Evolutionary conservation across 345 rosid genomes (phyloP).

Genomic region (Eucalyptus viminalis): DNA sequence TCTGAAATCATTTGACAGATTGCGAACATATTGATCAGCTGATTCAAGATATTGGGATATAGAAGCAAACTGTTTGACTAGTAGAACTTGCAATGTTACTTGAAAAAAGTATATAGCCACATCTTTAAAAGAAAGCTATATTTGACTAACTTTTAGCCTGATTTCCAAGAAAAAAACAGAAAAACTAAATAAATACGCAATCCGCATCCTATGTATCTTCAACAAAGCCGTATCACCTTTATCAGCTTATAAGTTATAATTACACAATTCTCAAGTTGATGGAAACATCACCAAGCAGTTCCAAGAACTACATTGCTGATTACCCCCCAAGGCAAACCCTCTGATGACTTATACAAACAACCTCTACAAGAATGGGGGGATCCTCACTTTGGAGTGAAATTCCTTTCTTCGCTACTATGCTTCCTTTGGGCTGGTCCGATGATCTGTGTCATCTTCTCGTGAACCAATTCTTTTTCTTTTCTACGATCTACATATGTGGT

Average conservation of each 20-base stretch:
- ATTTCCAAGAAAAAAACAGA: neutral
- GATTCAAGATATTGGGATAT: neutral
- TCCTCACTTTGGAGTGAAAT: neutral
- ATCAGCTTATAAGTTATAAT: neutral
- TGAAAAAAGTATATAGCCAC: neutral
- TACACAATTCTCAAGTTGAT: neutral
- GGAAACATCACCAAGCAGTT: neutral
- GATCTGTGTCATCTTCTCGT: neutral
- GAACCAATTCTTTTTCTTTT: neutral
- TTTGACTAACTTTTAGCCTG: neutral
- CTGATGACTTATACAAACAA: neutral
- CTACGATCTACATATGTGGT: neutral
- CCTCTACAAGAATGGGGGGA: neutral
- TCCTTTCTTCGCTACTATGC: neutral
- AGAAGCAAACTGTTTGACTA: neutral
- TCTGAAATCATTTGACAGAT: slow-evolving; percentile 12
- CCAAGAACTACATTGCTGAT: neutral
- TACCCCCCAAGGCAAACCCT: neutral
- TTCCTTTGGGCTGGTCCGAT: neutral
- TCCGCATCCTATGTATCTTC: neutral
- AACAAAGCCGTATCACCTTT: neutral
- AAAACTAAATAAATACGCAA: neutral
- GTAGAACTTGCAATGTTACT: neutral
- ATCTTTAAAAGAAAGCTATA: neutral
- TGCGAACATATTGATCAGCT: neutral